Conservation (phyloP, 2,329 filamentous ascomycete species). For the Neocatenulostroma microsporum region DNA sequence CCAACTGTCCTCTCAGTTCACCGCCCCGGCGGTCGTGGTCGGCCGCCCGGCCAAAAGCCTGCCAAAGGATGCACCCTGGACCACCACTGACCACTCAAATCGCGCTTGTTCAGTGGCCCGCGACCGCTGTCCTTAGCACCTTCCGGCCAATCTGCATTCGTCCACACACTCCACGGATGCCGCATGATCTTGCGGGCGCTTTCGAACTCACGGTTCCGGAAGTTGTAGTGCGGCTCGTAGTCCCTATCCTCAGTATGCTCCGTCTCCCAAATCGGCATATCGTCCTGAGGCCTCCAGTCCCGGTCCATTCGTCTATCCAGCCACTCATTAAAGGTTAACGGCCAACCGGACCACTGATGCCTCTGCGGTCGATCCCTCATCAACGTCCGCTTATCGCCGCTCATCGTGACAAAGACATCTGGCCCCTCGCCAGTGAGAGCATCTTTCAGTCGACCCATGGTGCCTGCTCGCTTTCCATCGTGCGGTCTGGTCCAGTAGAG, state of each 20-base stretch:
- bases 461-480: slow-evolving; percentile 34
- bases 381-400: slow-evolving; percentile 31
- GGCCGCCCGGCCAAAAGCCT: slow-evolving; percentile 14
- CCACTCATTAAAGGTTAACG: slow-evolving; percentile 26
- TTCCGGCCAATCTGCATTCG: slow-evolving; percentile 22
- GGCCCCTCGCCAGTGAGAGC: slow-evolving; percentile 35
- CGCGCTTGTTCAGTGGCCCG: slow-evolving; percentile 10
- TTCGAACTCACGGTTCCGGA: slow-evolving; percentile 21
- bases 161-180: slow-evolving; percentile 18
- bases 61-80: slow-evolving; percentile 12
- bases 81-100: slow-evolving; percentile 14
- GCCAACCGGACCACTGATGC: slow-evolving; percentile 32
- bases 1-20: too few relatives aligned
- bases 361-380: slow-evolving; percentile 31
- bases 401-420: slow-evolving; percentile 39
- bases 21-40: slow-evolving; percentile 7
- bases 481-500: slow-evolving; percentile 40
- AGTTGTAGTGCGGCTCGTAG: slow-evolving; percentile 21
- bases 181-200: slow-evolving; percentile 8
- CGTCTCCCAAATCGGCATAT: slow-evolving; percentile 7
- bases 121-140: slow-evolving; percentile 8
- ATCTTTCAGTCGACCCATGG: slow-evolving; percentile 37
- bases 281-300: slow-evolving; percentile 12
- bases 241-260: slow-evolving; percentile 14
- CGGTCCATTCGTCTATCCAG: slow-evolving; percentile 15